Evolutionary conservation across 2,329 filamentous ascomycete genomes (phyloP), one percentile per base, ranked within the genome.

Genomic region (Didymellaceae sp.): DNA sequence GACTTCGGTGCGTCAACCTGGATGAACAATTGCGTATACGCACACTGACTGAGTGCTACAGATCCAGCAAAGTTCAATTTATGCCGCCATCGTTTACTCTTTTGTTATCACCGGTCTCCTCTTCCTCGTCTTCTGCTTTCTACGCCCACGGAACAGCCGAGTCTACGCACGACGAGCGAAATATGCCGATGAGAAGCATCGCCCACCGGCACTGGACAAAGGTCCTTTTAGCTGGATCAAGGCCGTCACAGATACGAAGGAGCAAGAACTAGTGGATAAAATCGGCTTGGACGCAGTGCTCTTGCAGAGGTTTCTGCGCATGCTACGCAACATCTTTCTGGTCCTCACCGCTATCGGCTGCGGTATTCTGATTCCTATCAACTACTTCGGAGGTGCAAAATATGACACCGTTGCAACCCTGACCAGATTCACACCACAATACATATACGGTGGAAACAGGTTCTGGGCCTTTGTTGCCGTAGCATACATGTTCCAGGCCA

Each of bases 91-190:
- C 34, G 88, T 81, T 53, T 91, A 88, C 22, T 96, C 92, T 6
- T 72, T 96, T 40, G 89, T 86, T 43, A 77, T 94, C 67, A 90
- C 91, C 5, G 68, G 84, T 49, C 78, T 86, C 54, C 86, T 96
- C 59, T 86, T 90, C 53, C 72, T 96, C 51, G 75, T 86, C 57
- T 99, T 97, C 80, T 97, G 91, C 59, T 80, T 96, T 63, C 81
- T 97, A 39, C 89, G 94, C 57, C 94, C 94, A 3, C 91, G 91
- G 72, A 92, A 97, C 72, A 88, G 87, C 45, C 83, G 92, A 58
- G 90, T 97, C 35, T 99, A 97, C 74, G 92, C 94, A 3, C 94
- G 94, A 21, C 93, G 95, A 72, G 80, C 94, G 40, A 96, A 95
- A 74, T 88, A 97, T 78, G 91, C 91, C 68, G 93, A 97, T 73